These are phyloP conservation scores for Botrytis tulipae DNA, from an alignment of 2,329 filamentous ascomycete genomes.

Conservation along the genomic window DNA sequence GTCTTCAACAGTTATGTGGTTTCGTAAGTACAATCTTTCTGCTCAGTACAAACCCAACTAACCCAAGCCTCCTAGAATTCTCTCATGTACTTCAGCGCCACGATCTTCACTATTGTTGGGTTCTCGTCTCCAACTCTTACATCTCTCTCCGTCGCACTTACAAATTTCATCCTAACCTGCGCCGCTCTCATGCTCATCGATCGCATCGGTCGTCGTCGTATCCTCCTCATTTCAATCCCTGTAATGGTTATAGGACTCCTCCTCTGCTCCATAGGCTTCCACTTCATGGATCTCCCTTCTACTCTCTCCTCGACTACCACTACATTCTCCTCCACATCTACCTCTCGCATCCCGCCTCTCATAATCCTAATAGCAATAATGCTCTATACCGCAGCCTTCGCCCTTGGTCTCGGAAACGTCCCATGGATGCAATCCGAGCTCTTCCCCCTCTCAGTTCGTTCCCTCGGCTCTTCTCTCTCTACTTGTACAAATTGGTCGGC, in stretches of 20 bases:
- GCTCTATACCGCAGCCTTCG: conserved; percentile 81
- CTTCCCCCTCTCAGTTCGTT: conserved; percentile 74
- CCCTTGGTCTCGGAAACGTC: conserved; percentile 84
- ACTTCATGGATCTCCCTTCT: conserved; percentile 46
- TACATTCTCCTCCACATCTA: conserved; percentile 23
- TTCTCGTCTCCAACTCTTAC: conserved; percentile 78
- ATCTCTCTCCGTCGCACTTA: conserved; percentile 75
- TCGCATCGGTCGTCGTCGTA: conserved; percentile 72
- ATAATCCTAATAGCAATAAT: conserved; percentile 74
- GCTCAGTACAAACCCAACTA: conserved; percentile 2
- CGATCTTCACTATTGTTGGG: conserved; percentile 74
- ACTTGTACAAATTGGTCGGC: conserved; percentile 85
- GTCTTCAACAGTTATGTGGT: conserved; percentile 82
- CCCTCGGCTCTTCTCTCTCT: conserved; percentile 67
- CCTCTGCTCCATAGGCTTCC: conserved; percentile 71
- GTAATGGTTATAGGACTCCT: conserved; percentile 76
- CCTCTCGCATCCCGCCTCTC: conserved; percentile 43
- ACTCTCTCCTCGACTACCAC: conserved; percentile 21
- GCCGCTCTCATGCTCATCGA: conserved; percentile 75
- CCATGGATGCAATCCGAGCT: conserved; percentile 96
- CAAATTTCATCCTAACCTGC: conserved; percentile 80
- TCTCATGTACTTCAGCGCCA: conserved; percentile 88
- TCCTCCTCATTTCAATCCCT: conserved; percentile 79
- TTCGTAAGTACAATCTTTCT: conserved; percentile 54
- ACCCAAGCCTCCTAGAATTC: conserved; percentile 59